Evolutionary conservation across 164 flowering plant genomes (phyloP), one percentile per base, ranked within the genome.

Genomic region (Liriodendron chinense): DNA sequence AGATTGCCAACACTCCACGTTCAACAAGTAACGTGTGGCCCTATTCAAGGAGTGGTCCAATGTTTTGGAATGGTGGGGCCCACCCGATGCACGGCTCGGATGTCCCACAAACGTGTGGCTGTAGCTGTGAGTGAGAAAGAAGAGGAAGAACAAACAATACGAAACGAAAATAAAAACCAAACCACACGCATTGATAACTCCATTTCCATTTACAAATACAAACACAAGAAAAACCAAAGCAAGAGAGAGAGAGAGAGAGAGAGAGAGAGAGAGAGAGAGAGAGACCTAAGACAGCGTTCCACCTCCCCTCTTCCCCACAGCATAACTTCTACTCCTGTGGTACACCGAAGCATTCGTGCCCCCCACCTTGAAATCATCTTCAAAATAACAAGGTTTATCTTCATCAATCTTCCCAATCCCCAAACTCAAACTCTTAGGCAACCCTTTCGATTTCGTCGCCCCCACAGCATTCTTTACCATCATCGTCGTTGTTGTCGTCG

Each of bases 391-490:
- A 2, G 89, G 79, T 80, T 74, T 57, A 14, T 91, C 92, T 77
- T 92, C 97, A 72, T 92, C 94, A 59, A 92, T 92, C 77, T 85
- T 85, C 48, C 85, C 91, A 53, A 90, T 78, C 14, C 79, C 88
- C n/a, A 86, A 88, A 47, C 84, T 87, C 0, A 2, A 70, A 70
- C 90, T 87, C 71, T 92, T 79, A 0, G 82, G 80, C 72, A 85
- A 49, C 1, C 7, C 75, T 0, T 70, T 24, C 1, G 65, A 28
- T 12, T 20, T 65, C 20, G 12, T 28, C 7, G 25, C 48, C 66
- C 9, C n/a, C 63, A 9, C 67, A 24, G 53, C 22, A 49, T 9
- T 14, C 16, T 65, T 49, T 24, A 53, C 69, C 73, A 80, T 68
- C 26, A 71, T 23, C 7, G 68, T 22, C n/a, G 34, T 50, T 59